Conservation (phyloP, 306 rosid genomes). For the Pyrus communis region DNA sequence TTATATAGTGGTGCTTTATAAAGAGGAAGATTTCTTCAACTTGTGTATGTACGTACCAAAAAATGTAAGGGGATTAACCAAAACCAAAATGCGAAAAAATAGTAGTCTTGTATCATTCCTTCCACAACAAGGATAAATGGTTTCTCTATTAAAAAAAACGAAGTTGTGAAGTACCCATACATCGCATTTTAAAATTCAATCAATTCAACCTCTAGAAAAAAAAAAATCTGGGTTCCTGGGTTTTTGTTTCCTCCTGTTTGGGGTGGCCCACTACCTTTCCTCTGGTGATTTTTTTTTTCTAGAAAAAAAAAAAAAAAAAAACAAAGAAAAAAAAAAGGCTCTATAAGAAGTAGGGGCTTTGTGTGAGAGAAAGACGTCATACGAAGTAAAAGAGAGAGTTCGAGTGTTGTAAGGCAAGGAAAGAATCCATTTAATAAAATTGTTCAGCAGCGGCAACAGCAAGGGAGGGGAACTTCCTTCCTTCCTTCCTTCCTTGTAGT, state of each 20-base stretch:
- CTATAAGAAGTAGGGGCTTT: constrained; percentile 30
- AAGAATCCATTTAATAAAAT: constrained; percentile 36
- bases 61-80: background rate
- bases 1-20: background rate
- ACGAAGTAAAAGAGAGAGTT: constrained; percentile 19
- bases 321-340: background rate
- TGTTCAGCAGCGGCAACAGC: constrained; percentile 14
- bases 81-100: too few relatives aligned
- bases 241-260: constrained; percentile 16
- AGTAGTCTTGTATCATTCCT: background rate
- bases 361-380: constrained; percentile 27
- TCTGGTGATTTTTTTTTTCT: constrained; percentile 9
- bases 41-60: background rate
- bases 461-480: background rate
- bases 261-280: constrained; percentile 33
- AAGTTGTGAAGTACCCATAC: background rate
- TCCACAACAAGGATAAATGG: constrained; percentile 3
- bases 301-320: background rate
- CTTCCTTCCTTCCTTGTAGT: constrained; percentile 25
- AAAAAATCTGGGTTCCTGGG: background rate
- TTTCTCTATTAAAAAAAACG: background rate
- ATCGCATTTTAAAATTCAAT: background rate
- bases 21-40: background rate
- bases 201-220: background rate
- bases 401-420: constrained; percentile 43